Percentiles rank a stretch among this genome's conserved stretches.
These are phyloP conservation scores for Cordyceps cateniannulata DNA, from an alignment of 2,329 filamentous ascomycete genomes.

Conservation along the genomic window DNA sequence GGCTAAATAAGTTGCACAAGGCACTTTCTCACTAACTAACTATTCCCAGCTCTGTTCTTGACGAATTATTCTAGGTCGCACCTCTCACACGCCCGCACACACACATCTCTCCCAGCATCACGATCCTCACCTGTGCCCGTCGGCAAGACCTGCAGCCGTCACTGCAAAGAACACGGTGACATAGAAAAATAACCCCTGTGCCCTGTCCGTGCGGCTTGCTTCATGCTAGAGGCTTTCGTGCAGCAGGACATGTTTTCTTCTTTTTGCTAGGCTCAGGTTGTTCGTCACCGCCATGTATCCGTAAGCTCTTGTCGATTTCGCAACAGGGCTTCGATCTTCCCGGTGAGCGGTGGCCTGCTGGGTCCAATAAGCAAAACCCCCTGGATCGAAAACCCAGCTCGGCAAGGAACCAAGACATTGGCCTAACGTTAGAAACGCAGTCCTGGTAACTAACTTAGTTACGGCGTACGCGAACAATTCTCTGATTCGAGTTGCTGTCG, in stretches of 20 bases:
- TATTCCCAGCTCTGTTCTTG: background rate
- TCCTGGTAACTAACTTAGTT: background rate
- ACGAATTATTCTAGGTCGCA: background rate
- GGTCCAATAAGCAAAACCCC: background rate
- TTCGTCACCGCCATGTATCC: slow-evolving; percentile 5
- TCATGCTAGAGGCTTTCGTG: background rate
- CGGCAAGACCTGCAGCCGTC: background rate
- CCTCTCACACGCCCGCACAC: background rate
- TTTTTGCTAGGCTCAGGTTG: background rate
- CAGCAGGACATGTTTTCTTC: background rate
- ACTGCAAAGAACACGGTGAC: background rate
- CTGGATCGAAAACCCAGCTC: background rate
- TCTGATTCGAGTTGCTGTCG: background rate
- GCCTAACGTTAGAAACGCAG: background rate
- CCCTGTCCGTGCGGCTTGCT: background rate
- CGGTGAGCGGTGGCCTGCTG: background rate
- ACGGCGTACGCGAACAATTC: background rate
- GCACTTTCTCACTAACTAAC: too few species aligned
- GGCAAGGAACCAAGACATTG: background rate
- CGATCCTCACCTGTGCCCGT: background rate
- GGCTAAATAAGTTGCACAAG: background rate
- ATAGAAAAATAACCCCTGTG: background rate
- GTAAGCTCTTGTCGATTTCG: background rate
- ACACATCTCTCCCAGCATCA: background rate
- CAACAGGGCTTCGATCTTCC: background rate